Base-by-base conservation (phyloP, 2,329 filamentous ascomycete species). In the Colletotrichum tropicale region DNA sequence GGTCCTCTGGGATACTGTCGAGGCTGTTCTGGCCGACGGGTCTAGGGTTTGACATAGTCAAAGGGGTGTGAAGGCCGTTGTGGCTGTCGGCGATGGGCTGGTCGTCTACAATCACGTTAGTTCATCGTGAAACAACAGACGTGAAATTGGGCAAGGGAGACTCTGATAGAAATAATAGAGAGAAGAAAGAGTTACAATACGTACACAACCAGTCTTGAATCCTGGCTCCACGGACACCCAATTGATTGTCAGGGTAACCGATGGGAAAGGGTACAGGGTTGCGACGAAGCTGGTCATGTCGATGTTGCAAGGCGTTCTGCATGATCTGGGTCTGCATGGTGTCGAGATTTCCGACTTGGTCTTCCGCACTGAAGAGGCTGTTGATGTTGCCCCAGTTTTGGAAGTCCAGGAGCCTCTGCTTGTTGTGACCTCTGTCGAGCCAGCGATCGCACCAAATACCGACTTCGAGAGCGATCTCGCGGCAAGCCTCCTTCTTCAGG, bases 121-220 rank as follows among this genome's bases (percentile, higher is more conserved):
- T 60, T 32, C 52, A 28, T 28, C 21, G 21, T 21, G 2, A 28
- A 28, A 56, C 18, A 28, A 56, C 38, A 28, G 16, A 56, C 15
- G 15, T 28, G 24, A 1, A 13, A 18, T 56, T 28, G 24, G 15
- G 8, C 13, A 5, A 1, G 24, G 24, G 6, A 24, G 12, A 2
- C 8, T 5, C 18, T 56, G 52, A 26, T 8, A 10, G 15, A 56
- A 56, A 32, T 4, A 61, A n/a, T 12, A 34, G n/a, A 18, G n/a
- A 32, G 9, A 15, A 30, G 10, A 34, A 34, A 8, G n/a, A 32
- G 12, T 32, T n/a, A 5, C n/a, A 77, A n/a, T 21, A 48, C 83
- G 77, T 78, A 86, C 85, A 81, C 48, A 86, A 80, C 85, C 85
- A 86, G 69, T 84, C 83, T 38, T 85, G 80, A 4, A 85, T 74